Conservation (phyloP, 257 asterid species). For the Solanum clarkiae region DNA sequence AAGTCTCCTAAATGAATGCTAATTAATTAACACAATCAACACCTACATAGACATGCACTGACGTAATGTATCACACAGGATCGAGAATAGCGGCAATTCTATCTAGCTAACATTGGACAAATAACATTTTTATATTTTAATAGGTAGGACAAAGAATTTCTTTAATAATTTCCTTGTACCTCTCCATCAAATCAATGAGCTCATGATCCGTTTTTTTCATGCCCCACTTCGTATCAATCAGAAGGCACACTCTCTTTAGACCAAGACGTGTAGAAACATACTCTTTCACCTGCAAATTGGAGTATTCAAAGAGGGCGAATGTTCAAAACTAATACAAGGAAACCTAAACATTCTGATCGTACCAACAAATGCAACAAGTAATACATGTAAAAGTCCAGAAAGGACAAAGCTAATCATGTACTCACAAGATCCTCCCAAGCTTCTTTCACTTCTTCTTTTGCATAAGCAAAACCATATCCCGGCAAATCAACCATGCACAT, state of each 20-base stretch:
- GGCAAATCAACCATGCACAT: conserved; percentile 88
- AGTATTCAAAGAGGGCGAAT: neutral
- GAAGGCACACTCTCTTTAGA: conserved; percentile 83
- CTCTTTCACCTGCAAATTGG: conserved; percentile 78
- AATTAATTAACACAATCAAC: neutral
- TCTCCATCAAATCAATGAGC: conserved; percentile 88
- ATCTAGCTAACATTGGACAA: neutral
- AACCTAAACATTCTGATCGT: neutral
- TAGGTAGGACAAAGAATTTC: neutral
- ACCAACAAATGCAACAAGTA: neutral
- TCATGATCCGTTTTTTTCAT: conserved; percentile 90
- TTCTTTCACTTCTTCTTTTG: conserved; percentile 94
- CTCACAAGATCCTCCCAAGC: conserved; percentile 99
- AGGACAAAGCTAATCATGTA: conserved; percentile 9
- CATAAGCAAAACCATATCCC: conserved; percentile 98
- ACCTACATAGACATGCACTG: neutral
- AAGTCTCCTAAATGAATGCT: neutral
- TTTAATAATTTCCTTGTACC: conserved; percentile 22
- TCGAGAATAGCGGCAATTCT: neutral
- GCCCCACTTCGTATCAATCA: conserved; percentile 97
- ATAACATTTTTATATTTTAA: neutral
- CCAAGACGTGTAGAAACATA: conserved; percentile 71
- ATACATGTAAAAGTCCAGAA: neutral
- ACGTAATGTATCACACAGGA: neutral
- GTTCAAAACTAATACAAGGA: neutral